Conservation (phyloP, 78 protist species). For the Dictyostelium capitatum region DNA sequence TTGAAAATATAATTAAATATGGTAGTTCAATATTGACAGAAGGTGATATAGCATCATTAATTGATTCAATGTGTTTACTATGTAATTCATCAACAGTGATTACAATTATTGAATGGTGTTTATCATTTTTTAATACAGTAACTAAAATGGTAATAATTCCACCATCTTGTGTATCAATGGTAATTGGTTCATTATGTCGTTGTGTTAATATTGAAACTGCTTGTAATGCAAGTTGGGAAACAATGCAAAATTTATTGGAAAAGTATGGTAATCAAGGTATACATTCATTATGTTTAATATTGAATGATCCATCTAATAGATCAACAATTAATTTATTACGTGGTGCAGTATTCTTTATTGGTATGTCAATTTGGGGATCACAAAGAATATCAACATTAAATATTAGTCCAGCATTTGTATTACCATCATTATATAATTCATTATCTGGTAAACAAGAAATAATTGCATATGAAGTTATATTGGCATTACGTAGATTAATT, state of each 20-base stretch:
- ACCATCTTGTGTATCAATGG: conserved; percentile 67
- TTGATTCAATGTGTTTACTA: conserved; percentile 50
- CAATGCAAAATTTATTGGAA: conserved; percentile 65
- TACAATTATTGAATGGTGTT: conserved; percentile 16
- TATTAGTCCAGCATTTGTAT: conserved; percentile 31
- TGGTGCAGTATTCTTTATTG: conserved; percentile 83
- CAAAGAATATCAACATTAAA: conserved; percentile 55
- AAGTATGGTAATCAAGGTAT: conserved; percentile 75
- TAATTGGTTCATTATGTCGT: conserved; percentile 33
- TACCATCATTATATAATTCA: conserved; percentile 70
- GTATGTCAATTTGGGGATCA: conserved; percentile 87
- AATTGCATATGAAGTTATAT: conserved; percentile 72
- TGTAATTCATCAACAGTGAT: conserved; percentile 21
- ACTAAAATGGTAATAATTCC: conserved; percentile 46
- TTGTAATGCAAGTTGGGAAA: conserved; percentile 48
- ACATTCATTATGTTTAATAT: conserved; percentile 36
- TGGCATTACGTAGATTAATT: conserved; percentile 68
- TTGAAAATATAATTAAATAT: conserved; percentile 28
- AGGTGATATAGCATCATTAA: conserved; percentile 64
- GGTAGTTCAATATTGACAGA: conserved; percentile 5
- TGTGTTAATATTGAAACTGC: conserved; percentile 63
- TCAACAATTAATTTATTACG: conserved; percentile 33
- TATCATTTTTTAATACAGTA: conserved; percentile 43
- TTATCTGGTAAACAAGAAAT: conserved; percentile 65
- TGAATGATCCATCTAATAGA: conserved; percentile 75